Evolutionary conservation across 192 early-diverging fungal species (phyloP), one percentile per base, ranked within the genome.

Genomic region (Coemansia sp.): DNA sequence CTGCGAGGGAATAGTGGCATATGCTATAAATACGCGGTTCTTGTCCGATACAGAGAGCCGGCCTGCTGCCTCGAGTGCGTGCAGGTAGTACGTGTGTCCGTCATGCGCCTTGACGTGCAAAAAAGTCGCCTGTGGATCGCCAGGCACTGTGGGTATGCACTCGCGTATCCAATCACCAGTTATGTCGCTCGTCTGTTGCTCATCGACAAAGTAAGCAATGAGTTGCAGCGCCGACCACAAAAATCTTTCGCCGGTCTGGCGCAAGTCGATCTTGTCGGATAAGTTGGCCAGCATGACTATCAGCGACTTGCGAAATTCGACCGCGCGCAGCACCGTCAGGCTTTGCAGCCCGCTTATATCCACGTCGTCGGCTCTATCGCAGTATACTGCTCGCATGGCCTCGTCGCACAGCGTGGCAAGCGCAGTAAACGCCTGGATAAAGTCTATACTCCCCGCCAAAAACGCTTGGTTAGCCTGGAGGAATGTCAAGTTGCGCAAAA

Each of bases 401-500:
- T 12, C 32, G 40, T 68, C 65, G 54, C 70, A 73, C 54, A 59
- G 58, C 19, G 48, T 36, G 33, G 57, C 43, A 12, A 74, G 39
- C 17, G 62, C 37, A 1, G 27, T 56, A 22, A 80, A 68, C 29
- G 48, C 52, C 10, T 56, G 54, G 10, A 62, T 38, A 74, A 80
- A 80, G 53, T 80, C 71, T 22, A 33, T n/a, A 53, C 65, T 74
- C 9, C 29, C 40, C 17, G 71, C 67, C 21, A 70, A 60, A 33
- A 50, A 80, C 18, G 61, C 60, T 62, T 80, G 77, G 67, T 80
- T 80, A 10, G 58, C 64, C 7, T 58, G 72, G 17, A 70, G 44
- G 55, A 79, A 79, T 37, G 76, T 68, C 66, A 79, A 43, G 41
- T 79, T 79, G 37, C 67, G 76, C 56, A 79, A 57, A 18, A 56